Evolutionary conservation across 352 stramenopile genomes (phyloP).

Genomic region (Phytopythium chamaehyphon): DNA sequence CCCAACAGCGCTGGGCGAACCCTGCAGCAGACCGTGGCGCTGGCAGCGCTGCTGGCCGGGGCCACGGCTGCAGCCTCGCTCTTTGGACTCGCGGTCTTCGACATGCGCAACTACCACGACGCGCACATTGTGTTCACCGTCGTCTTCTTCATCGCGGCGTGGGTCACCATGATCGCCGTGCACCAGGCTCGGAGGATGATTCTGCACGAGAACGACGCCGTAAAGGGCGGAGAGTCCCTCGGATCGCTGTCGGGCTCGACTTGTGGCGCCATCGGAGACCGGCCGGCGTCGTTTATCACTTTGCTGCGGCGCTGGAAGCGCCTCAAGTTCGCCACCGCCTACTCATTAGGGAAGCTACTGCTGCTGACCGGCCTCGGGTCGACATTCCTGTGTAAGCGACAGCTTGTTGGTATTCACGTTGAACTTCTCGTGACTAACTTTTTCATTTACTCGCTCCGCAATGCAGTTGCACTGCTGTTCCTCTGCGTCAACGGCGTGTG

Average conservation of each 20-base stretch:
- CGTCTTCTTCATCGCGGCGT: constrained; percentile 72
- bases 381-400: constrained; percentile 57
- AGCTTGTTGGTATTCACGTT: neutral
- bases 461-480: constrained; percentile 67
- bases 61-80: constrained; percentile 38
- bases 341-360: constrained; percentile 45
- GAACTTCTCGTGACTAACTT: neutral
- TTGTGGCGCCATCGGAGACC: constrained; percentile 1
- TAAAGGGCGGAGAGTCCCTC: neutral
- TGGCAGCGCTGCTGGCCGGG: constrained; percentile 18
- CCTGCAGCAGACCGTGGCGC: neutral
- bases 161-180: constrained; percentile 56
- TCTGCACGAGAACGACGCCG: constrained; percentile 26
- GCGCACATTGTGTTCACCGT: constrained; percentile 70
- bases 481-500: constrained; percentile 78
- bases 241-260: constrained; percentile 7
- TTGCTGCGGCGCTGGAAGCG: constrained; percentile 49
- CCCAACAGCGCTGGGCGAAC: neutral
- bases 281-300: neutral
- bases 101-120: constrained; percentile 75
- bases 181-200: constrained; percentile 46
- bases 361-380: constrained; percentile 46
- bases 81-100: constrained; percentile 60
- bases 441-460: neutral
- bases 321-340: constrained; percentile 41